These are phyloP conservation scores for Ailanthus altissimus DNA, from an alignment of 345 rosid species.

Conservation along the genomic window DNA sequence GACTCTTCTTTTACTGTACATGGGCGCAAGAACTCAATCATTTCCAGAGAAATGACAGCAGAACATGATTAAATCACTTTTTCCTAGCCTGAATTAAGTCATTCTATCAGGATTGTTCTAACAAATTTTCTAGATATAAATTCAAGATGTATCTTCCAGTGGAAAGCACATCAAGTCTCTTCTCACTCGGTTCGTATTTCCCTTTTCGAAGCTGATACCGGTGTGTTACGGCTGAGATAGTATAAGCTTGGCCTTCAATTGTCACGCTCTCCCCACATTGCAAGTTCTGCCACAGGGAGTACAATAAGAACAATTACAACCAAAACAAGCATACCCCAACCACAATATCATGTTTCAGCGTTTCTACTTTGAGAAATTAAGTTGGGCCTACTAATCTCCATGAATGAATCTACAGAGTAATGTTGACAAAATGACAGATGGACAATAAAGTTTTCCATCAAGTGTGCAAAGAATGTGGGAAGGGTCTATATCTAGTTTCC, in stretches of 20 bases:
- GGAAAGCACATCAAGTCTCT: slow-evolving; percentile 82
- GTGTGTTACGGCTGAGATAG: slow-evolving; percentile 76
- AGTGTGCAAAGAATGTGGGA: neutral
- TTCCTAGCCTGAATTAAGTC: neutral
- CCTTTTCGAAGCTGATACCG: slow-evolving; percentile 93
- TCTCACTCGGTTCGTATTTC: slow-evolving; percentile 85
- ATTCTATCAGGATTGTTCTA: slow-evolving; percentile 58
- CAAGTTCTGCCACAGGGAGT: slow-evolving; percentile 57
- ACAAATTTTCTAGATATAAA: slow-evolving; percentile 67
- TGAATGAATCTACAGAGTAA: slow-evolving; percentile 22
- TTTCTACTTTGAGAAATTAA: neutral
- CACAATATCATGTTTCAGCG: neutral
- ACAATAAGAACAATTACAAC: slow-evolving; percentile 11
- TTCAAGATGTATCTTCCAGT: slow-evolving; percentile 78
- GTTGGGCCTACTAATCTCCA: slow-evolving; percentile 18
- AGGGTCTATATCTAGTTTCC: slow-evolving; percentile 16
- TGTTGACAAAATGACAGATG: slow-evolving; percentile 21
- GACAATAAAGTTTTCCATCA: slow-evolving; percentile 21
- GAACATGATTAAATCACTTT: slow-evolving; percentile 6
- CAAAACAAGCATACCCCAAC: slow-evolving; percentile 7
- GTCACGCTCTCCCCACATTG: slow-evolving; percentile 90
- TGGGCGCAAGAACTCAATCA: neutral
- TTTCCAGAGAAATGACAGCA: neutral
- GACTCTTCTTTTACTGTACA: neutral
- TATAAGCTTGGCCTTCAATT: slow-evolving; percentile 81